These are phyloP conservation scores for Penicillium paneum DNA, from an alignment of 2,329 filamentous ascomycete genomes.

Conservation along the genomic window DNA sequence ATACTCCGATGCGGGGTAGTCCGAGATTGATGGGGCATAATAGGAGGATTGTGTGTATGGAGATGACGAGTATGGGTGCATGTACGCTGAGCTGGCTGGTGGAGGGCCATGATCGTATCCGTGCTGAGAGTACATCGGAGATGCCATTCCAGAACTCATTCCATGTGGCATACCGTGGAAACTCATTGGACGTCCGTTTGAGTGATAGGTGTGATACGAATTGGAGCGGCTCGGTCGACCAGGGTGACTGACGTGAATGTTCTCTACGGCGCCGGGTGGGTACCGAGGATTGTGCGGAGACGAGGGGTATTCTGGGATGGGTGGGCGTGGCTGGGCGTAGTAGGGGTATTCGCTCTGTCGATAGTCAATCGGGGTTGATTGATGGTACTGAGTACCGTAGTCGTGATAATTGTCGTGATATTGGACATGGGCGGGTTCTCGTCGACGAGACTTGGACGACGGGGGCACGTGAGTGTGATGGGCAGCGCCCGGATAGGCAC, in stretches of 20 bases:
- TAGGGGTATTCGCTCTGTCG: slow-evolving; percentile 32
- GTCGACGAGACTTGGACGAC: slow-evolving; percentile 34
- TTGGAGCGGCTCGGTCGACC: slow-evolving; percentile 32
- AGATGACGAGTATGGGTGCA: slow-evolving; percentile 33
- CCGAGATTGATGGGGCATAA: slow-evolving; percentile 29
- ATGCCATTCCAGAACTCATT: slow-evolving; percentile 26
- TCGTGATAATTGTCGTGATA: slow-evolving; percentile 36
- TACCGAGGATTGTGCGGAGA: slow-evolving; percentile 32
- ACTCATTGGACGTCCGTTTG: slow-evolving; percentile 37
- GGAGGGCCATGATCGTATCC: slow-evolving; percentile 39
- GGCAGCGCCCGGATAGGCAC: slow-evolving; percentile 30
- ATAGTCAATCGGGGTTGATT: slow-evolving; percentile 30
- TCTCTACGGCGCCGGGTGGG: slow-evolving; percentile 28
- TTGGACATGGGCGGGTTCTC: slow-evolving; percentile 32
- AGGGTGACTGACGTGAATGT: slow-evolving; percentile 30
- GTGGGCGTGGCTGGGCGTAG: slow-evolving; percentile 27
- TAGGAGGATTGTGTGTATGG: slow-evolving; percentile 32
- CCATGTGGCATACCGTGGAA: slow-evolving; percentile 38
- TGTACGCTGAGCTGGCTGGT: slow-evolving; percentile 37
- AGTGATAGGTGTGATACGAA: slow-evolving; percentile 39
- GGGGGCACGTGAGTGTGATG: slow-evolving; percentile 30
- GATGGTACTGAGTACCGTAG: slow-evolving; percentile 37
- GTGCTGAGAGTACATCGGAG: slow-evolving; percentile 24
- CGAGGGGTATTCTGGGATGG: slow-evolving; percentile 32
- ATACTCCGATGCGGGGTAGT: slow-evolving; percentile 30